Evolutionary conservation across 1,284 basidiomycete genomes (phyloP).

Genomic region (Leccinum solheimii): DNA sequence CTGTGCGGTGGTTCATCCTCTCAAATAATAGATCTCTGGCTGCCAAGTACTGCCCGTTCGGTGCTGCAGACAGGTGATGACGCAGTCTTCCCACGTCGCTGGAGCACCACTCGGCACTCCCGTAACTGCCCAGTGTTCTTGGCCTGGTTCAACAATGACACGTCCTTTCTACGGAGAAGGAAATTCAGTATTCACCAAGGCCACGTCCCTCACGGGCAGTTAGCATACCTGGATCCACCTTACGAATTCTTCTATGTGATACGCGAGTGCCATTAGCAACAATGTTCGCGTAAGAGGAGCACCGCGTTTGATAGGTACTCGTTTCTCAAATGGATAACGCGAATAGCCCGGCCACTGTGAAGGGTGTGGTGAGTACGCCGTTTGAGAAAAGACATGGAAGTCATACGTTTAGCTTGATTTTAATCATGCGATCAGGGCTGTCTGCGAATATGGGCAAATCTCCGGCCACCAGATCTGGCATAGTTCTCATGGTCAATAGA

Average conservation of each 20-base stretch:
- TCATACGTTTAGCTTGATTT: slow-evolving; percentile 27
- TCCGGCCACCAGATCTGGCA: slow-evolving; percentile 23
- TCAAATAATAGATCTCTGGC: slow-evolving; percentile 38
- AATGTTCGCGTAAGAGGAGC: slow-evolving; percentile 19
- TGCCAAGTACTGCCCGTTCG: slow-evolving; percentile 42
- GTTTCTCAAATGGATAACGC: slow-evolving; percentile 32
- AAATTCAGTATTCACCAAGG: neutral
- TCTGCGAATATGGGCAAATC: slow-evolving; percentile 20
- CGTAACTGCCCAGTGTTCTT: slow-evolving; percentile 37
- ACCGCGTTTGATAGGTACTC: slow-evolving; percentile 26
- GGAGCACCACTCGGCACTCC: slow-evolving; percentile 8
- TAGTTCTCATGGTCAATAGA: slow-evolving; percentile 22
- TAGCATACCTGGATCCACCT: slow-evolving; percentile 31
- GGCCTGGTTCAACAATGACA: slow-evolving; percentile 33
- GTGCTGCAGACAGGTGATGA: slow-evolving; percentile 41
- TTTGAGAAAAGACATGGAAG: neutral
- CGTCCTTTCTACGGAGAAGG: slow-evolving; percentile 22
- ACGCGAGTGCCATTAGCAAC: slow-evolving; percentile 32
- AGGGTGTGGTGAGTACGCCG: slow-evolving; percentile 3
- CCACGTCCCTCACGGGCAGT: neutral
- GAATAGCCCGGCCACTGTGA: slow-evolving; percentile 40
- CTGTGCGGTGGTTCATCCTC: slow-evolving; percentile 21
- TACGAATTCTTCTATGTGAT: slow-evolving; percentile 30
- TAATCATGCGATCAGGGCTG: slow-evolving; percentile 24
- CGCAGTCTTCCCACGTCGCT: slow-evolving; percentile 31